Conservation (phyloP, 495 filamentous ascomycete species). For the Aspergillus leporis region DNA sequence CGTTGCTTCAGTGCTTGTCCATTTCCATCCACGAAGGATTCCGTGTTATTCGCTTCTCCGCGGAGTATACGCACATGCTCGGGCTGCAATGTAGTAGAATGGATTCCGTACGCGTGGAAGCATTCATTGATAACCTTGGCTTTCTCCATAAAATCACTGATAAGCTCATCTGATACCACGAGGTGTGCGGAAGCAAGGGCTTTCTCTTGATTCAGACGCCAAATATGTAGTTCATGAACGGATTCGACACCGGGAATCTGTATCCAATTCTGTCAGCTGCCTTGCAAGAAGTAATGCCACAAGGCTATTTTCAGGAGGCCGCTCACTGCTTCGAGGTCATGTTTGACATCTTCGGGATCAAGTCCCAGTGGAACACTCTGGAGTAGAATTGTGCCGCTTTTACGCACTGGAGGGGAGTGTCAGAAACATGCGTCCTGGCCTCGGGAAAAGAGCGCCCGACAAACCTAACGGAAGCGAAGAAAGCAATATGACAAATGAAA, state of each 20-base stretch:
- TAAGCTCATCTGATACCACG: slow-evolving; percentile 26
- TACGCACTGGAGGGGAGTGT: slow-evolving; percentile 25
- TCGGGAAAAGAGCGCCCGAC: neutral
- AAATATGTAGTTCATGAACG: slow-evolving; percentile 50
- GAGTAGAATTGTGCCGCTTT: slow-evolving; percentile 60
- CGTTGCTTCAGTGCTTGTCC: no score
- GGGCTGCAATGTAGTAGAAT: slow-evolving; percentile 48
- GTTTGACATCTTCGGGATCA: slow-evolving; percentile 69
- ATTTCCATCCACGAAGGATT: no score
- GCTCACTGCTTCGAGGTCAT: slow-evolving; percentile 53
- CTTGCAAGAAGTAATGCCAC: neutral
- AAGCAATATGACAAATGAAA: slow-evolving; percentile 45
- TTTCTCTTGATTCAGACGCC: slow-evolving; percentile 48
- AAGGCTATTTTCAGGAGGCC: neutral
- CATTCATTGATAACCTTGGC: slow-evolving; percentile 44
- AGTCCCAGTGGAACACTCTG: slow-evolving; percentile 79
- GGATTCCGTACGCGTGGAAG: slow-evolving; percentile 48
- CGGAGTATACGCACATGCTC: slow-evolving; percentile 15
- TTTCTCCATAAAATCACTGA: slow-evolving; percentile 31
- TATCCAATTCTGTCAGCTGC: neutral
- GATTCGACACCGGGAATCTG: slow-evolving; percentile 38
- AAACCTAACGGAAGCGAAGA: slow-evolving; percentile 41
- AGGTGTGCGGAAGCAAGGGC: slow-evolving; percentile 46
- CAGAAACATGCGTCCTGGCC: neutral
- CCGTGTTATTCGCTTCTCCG: no score